These are phyloP conservation scores for Mycena polygramma DNA, from an alignment of 768 basidiomycete genomes.

Conservation along the genomic window DNA sequence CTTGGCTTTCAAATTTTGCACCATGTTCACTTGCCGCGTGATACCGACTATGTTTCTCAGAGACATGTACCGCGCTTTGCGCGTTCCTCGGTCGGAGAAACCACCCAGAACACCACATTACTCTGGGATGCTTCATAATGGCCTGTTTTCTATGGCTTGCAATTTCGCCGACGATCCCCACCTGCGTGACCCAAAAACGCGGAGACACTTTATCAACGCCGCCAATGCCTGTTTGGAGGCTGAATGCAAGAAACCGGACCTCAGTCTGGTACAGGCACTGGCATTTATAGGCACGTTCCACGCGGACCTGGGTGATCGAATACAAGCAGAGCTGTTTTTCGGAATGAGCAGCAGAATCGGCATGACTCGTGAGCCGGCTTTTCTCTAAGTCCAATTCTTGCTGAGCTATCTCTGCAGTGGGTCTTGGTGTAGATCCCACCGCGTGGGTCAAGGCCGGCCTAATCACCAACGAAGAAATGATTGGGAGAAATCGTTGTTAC, in stretches of 20 bases:
- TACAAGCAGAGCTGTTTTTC: slow-evolving; percentile 36
- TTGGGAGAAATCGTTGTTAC: slow-evolving; percentile 56
- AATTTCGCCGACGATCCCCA: slow-evolving; percentile 38
- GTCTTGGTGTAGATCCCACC: slow-evolving; percentile 54
- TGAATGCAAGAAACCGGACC: slow-evolving; percentile 37
- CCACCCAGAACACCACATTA: slow-evolving; percentile 56
- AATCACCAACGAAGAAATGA: slow-evolving; percentile 51
- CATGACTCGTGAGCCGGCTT: slow-evolving; percentile 19
- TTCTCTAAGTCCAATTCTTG: neutral
- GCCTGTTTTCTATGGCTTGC: slow-evolving; percentile 48
- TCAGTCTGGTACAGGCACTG: slow-evolving; percentile 40
- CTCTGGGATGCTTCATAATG: slow-evolving; percentile 67
- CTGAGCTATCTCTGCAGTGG: slow-evolving; percentile 44
- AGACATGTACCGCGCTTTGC: slow-evolving; percentile 56
- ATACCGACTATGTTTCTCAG: slow-evolving; percentile 55
- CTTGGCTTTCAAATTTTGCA: slow-evolving; percentile 55
- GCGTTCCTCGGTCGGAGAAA: slow-evolving; percentile 38
- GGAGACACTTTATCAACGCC: slow-evolving; percentile 31
- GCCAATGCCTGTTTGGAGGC: slow-evolving; percentile 32
- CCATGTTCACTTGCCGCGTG: slow-evolving; percentile 55
- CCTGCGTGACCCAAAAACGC: slow-evolving; percentile 31
- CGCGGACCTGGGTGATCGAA: slow-evolving; percentile 33
- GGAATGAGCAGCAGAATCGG: slow-evolving; percentile 33
- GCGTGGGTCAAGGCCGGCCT: slow-evolving; percentile 53
- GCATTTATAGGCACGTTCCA: slow-evolving; percentile 39